Conservation (phyloP, 1,139 yeast species). For the Hanseniaspora uvarum region DNA sequence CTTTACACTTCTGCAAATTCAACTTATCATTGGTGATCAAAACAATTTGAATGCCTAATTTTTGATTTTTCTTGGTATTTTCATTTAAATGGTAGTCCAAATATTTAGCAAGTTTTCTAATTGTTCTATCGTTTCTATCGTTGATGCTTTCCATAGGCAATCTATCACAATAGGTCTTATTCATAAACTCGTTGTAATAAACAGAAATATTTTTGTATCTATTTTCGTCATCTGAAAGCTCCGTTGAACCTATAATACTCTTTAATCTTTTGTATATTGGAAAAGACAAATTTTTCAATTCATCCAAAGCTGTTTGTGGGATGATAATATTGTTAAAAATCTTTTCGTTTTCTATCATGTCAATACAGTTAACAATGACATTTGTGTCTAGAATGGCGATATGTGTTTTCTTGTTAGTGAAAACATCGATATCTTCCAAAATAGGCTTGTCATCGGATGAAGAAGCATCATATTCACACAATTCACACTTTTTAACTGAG, state of each 20-base stretch:
- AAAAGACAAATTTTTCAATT: constrained; percentile 75
- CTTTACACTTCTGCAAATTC: constrained; percentile 49
- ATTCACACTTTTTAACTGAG: constrained; percentile 57
- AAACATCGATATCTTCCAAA: constrained; percentile 34
- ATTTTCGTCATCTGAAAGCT: constrained; percentile 36
- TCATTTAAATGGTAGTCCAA: constrained; percentile 50
- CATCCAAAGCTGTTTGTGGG: constrained; percentile 91
- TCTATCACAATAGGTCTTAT: constrained; percentile 59
- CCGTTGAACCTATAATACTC: constrained; percentile 42
- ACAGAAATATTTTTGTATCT: constrained; percentile 80
- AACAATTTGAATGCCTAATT: constrained; percentile 42
- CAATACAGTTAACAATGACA: constrained; percentile 79
- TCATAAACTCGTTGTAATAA: constrained; percentile 84
- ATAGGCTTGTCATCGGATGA: constrained; percentile 39
- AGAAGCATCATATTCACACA: constrained; percentile 38
- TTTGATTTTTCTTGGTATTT: constrained; percentile 21
- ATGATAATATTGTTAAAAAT: constrained; percentile 82
- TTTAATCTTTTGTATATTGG: constrained; percentile 83
- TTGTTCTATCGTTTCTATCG: constrained; percentile 87
- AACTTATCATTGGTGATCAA: constrained; percentile 70
- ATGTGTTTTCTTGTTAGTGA: constrained; percentile 40
- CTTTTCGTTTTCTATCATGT: constrained; percentile 64
- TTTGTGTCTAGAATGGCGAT: constrained; percentile 83
- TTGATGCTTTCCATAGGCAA: constrained; percentile 61
- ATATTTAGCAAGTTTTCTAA: constrained; percentile 66